Conservation (phyloP, 257 asterid genomes). For the Prunella vulgaris region DNA sequence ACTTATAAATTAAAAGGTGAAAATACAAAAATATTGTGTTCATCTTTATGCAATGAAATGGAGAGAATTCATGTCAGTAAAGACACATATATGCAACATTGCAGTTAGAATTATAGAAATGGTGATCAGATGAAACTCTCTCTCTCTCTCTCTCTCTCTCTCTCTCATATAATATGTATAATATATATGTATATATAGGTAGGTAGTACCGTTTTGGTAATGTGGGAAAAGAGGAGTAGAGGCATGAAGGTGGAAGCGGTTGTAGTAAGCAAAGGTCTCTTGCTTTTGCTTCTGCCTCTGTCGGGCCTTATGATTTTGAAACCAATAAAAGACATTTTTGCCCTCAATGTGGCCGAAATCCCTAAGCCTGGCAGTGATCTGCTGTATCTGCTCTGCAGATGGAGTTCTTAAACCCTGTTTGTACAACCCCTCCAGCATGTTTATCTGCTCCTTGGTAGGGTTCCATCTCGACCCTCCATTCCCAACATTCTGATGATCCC, state of each 20-base stretch:
- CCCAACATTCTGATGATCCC: slow-evolving; percentile 24
- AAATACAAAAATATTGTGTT: no score
- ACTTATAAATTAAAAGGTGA: no score
- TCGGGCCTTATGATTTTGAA: slow-evolving; percentile 86
- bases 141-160: no score
- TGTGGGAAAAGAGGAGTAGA: slow-evolving; percentile 30
- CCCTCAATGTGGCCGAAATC: slow-evolving; percentile 81
- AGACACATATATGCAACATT: no score
- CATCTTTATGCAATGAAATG: no score
- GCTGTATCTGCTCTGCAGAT: slow-evolving; percentile 74
- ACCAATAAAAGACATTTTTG: slow-evolving; percentile 89
- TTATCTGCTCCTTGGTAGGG: slow-evolving; percentile 86
- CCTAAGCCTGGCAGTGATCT: slow-evolving; percentile 50
- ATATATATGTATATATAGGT: no score
- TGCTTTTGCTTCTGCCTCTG: slow-evolving; percentile 91
- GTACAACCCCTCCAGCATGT: slow-evolving; percentile 64
- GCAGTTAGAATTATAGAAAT: no score
- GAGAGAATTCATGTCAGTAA: no score
- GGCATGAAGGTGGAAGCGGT: slow-evolving; percentile 36
- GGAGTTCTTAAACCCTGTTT: slow-evolving; percentile 79
- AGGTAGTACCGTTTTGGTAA: slow-evolving; percentile 50
- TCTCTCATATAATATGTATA: no score
- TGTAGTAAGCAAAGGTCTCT: slow-evolving; percentile 38
- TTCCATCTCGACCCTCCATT: slow-evolving; percentile 68
- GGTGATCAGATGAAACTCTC: no score